Evolutionary conservation across 345 rosid genomes (phyloP).

Genomic region (Lepidium sativum): DNA sequence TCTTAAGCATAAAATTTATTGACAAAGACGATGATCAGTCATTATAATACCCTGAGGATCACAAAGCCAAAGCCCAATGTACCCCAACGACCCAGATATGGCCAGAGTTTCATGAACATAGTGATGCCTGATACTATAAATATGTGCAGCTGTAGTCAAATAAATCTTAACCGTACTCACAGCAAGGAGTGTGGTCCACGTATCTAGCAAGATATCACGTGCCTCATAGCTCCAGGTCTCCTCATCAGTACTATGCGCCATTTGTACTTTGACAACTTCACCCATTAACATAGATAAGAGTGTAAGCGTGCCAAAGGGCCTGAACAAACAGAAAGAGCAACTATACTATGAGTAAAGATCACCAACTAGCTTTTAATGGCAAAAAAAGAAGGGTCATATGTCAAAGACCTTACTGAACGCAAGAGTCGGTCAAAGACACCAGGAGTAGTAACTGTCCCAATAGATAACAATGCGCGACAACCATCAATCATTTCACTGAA

Average conservation of each 20-base stretch:
- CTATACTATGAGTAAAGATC: background rate
- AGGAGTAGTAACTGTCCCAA: constrained; percentile 70
- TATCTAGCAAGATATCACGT: constrained; percentile 90
- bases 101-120: constrained; percentile 16
- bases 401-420: constrained; percentile 66
- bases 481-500: constrained; percentile 97
- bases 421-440: constrained; percentile 67
- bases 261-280: constrained; percentile 75
- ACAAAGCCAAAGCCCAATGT: background rate
- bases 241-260: constrained; percentile 51
- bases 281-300: constrained; percentile 80
- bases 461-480: constrained; percentile 82
- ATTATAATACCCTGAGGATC: background rate
- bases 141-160: constrained; percentile 3
- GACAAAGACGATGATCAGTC: background rate
- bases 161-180: constrained; percentile 35
- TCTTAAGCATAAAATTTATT: constrained; percentile 9
- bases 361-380: background rate
- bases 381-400: background rate
- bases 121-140: constrained; percentile 2
- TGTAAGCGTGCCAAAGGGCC: constrained; percentile 84
- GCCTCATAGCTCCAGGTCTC: constrained; percentile 98
- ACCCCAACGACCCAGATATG: constrained; percentile 5
- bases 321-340: constrained; percentile 33
- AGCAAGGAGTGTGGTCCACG: constrained; percentile 80